Evolutionary conservation across 2,329 filamentous ascomycete species (phyloP).

Genomic region (Talaromyces verruculosus): DNA sequence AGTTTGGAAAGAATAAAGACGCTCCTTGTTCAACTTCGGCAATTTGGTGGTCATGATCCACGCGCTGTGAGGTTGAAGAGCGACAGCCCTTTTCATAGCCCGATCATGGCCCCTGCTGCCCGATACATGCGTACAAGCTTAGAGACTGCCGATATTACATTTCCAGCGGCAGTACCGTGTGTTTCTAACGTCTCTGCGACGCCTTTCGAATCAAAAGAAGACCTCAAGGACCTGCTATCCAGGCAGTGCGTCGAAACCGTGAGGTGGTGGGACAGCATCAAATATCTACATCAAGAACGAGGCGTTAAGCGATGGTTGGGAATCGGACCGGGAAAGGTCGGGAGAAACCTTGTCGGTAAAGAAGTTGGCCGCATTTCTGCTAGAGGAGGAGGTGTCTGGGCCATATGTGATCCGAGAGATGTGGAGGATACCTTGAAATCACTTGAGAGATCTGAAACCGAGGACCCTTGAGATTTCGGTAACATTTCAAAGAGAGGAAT

Average conservation of each 20-base stretch:
- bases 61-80: conserved; percentile 82
- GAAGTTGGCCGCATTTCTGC: conserved; percentile 82
- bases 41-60: conserved; percentile 89
- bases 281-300: conserved; percentile 80
- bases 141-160: conserved; percentile 64
- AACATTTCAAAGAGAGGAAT: neutral
- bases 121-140: conserved; percentile 70
- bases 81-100: conserved; percentile 87
- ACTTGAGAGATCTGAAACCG: conserved; percentile 62
- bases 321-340: conserved; percentile 90
- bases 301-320: conserved; percentile 84
- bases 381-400: conserved; percentile 91
- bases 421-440: conserved; percentile 67
- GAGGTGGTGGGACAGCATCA: conserved; percentile 90
- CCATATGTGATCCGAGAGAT: conserved; percentile 76
- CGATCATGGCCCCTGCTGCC: conserved; percentile 84
- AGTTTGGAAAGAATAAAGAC: conserved; percentile 79
- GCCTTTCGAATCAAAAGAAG: conserved; percentile 70
- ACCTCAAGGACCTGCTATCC: conserved; percentile 76
- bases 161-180: conserved; percentile 72
- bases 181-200: conserved; percentile 82
- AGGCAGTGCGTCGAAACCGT: conserved; percentile 88
- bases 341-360: conserved; percentile 88
- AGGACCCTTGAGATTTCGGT: conserved; percentile 11
- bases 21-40: conserved; percentile 78